phyloP scores from a whole-genome alignment of 805 yeast genomes.

The Yarrowia osloensis region DNA sequence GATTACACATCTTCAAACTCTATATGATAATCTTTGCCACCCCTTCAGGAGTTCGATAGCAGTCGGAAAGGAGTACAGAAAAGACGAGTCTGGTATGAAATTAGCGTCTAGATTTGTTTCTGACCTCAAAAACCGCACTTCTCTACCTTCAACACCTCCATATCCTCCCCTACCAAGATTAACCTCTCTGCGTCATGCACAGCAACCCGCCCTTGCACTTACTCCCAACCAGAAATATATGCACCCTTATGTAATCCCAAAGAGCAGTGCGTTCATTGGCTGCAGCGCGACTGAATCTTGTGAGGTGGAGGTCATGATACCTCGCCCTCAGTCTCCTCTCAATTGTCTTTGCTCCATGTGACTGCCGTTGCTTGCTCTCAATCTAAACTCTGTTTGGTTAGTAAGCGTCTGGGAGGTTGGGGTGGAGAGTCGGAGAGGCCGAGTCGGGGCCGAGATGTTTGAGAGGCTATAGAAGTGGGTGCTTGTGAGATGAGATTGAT shows the following conservation, averaged over 20 bases:
- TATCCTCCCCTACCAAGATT: not conserved
- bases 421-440: not conserved
- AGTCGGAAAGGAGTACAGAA: not conserved
- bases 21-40: not conserved
- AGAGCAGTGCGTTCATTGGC: not conserved
- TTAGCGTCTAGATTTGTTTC: not conserved
- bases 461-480: not conserved
- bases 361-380: not conserved
- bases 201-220: not conserved
- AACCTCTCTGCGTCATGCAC: not conserved
- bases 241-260: conserved; percentile 1
- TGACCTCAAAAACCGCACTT: not conserved
- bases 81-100: not conserved
- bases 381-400: not conserved
- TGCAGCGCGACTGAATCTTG: not conserved
- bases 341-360: not conserved
- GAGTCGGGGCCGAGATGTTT: not conserved
- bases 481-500: no score
- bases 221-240: conserved; percentile 13
- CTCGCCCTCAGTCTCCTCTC: no score
- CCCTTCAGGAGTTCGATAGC: not conserved
- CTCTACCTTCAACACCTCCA: not conserved
- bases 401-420: not conserved
- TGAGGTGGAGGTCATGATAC: not conserved
- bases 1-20: not conserved